Base-by-base conservation (phyloP, 2,329 filamentous ascomycete species). In the Grosmannia serpens region DNA sequence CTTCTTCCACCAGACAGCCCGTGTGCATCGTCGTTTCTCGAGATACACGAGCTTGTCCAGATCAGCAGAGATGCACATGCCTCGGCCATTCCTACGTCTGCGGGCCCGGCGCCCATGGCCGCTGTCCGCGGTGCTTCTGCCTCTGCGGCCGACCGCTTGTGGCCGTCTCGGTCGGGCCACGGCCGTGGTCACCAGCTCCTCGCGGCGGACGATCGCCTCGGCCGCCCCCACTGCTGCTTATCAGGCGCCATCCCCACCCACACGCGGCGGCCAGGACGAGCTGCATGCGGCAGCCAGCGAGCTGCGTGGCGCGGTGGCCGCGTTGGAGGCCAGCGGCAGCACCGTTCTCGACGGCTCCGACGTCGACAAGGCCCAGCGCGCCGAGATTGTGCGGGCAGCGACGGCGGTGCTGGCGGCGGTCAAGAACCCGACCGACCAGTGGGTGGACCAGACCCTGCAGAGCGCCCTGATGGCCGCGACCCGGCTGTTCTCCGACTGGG, bases 401-500 rank as follows among this genome's bases (percentile, higher is more conserved):
- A 54, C 47, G 10, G 59, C 55, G 5, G 26, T 62, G 8, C 49
- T 63, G 17, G 41, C 57, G 15, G 52, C 58, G 1, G 33, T 62
- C 20, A 58, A 57, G 51, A 57, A 58, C 29, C 64, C 65, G 47
- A 35, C 44, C 3, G 63, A 65, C 35, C 35, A 56, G n/a, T 49
- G 62, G 44, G 27, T 61, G n/a, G 31, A 62, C 33, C 53, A 38
- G 35, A 50, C 62, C 15, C 31, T 58, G 4, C 24, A 53, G 7
- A 24, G 63, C 6, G 54, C 60, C 22, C 58, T 63, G 7, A 59
- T 67, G 15, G 62, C 58, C 2, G 66, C 65, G 3, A 52, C 67
- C 8, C 63, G 64, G 1, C 59, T 71, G 4, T 71, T 72, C 55
- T 59, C 67, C 31, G 62, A 67, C 44, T 71, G 70, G 68, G 63